Percentiles rank a stretch among this genome's conserved stretches.
Evolutionary conservation across 768 basidiomycete species (phyloP).

Genomic region (Auricularia cornea): DNA sequence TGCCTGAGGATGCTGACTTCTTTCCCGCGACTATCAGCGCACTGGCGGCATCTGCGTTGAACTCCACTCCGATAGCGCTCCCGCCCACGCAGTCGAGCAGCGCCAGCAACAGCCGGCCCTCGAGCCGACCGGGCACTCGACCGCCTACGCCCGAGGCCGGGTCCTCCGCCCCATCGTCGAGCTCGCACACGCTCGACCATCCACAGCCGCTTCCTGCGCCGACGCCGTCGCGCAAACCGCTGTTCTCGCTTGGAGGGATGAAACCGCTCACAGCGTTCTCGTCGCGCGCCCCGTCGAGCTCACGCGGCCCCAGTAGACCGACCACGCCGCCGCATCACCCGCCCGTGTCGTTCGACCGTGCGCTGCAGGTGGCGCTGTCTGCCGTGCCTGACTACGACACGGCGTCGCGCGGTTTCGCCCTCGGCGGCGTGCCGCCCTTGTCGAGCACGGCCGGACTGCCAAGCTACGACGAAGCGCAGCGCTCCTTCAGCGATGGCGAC

Average conservation of each 20-base stretch:
- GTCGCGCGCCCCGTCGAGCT: neutral
- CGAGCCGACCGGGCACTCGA: neutral
- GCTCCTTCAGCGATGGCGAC: neutral
- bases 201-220: neutral
- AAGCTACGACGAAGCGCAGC: slow-evolving; percentile 70
- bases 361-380: slow-evolving; percentile 54
- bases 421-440: slow-evolving; percentile 79
- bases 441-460: slow-evolving; percentile 70
- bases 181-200: neutral
- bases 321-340: neutral
- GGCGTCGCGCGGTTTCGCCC: slow-evolving; percentile 80
- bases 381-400: slow-evolving; percentile 82
- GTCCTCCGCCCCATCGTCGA: slow-evolving; percentile 2
- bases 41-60: neutral
- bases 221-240: slow-evolving; percentile 3
- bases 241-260: slow-evolving; percentile 1
- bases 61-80: slow-evolving; percentile 9
- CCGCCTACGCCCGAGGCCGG: slow-evolving; percentile 1
- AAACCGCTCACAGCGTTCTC: neutral
- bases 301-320: neutral
- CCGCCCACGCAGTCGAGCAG: slow-evolving; percentile 8
- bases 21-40: neutral
- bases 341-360: neutral
- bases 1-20: neutral
- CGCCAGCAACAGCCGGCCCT: neutral